A percentile compares a stretch with the other conserved stretches of the same genome.
These are phyloP conservation scores for Colletotrichum euphorbiae DNA, from an alignment of 2,329 filamentous ascomycete species.

Conservation along the genomic window DNA sequence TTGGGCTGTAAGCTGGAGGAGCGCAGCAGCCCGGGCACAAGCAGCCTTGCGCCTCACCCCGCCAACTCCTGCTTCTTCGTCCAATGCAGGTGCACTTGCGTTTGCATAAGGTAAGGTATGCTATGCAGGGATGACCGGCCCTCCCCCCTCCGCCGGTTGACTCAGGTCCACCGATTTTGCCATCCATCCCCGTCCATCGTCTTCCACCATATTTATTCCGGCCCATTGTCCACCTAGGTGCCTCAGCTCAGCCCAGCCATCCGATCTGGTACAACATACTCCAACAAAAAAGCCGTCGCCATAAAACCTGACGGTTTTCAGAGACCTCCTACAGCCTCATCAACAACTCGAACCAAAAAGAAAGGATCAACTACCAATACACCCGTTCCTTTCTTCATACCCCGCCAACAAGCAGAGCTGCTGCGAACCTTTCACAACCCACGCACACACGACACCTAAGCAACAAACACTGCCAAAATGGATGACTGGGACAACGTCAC, in stretches of 20 bases:
- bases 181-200: conserved; percentile 48
- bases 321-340: conserved; percentile 9
- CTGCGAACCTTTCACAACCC: background rate
- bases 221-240: conserved; percentile 21
- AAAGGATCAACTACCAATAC: conserved; percentile 19
- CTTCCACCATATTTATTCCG: conserved; percentile 39
- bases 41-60: conserved; percentile 17
- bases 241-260: conserved; percentile 5
- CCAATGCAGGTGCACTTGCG: background rate
- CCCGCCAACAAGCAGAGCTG: background rate
- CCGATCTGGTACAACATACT: conserved; percentile 10
- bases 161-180: conserved; percentile 41
- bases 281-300: conserved; percentile 37
- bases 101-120: no score
- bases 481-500: conserved; percentile 87
- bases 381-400: conserved; percentile 13
- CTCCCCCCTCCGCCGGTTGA: conserved; percentile 47
- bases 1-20: background rate
- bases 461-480: conserved; percentile 65
- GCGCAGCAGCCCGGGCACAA: conserved; percentile 3
- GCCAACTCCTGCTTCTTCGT: conserved; percentile 5
- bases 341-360: conserved; percentile 37
- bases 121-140: conserved; percentile 37
- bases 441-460: conserved; percentile 26
- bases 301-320: background rate